These are phyloP conservation scores for Aureobasidium sp. DNA, from an alignment of 2,329 filamentous ascomycete species.

Conservation along the genomic window DNA sequence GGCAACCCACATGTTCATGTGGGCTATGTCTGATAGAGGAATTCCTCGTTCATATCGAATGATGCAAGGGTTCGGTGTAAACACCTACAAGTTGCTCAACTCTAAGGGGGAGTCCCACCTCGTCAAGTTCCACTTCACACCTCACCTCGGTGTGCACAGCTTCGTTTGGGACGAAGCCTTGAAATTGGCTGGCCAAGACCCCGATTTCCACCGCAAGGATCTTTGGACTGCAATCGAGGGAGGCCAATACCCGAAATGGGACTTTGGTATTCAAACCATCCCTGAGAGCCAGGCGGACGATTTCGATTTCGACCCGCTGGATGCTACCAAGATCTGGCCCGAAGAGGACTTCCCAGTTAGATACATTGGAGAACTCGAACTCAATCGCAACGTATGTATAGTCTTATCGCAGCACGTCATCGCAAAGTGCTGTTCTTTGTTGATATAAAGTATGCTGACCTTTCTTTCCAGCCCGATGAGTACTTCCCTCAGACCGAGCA, in stretches of 20 bases:
- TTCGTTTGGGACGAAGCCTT: conserved; percentile 74
- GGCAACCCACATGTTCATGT: conserved; percentile 72
- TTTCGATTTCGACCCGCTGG: conserved; percentile 75
- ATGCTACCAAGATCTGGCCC: conserved; percentile 81
- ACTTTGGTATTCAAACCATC: conserved; percentile 73
- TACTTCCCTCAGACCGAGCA: conserved; percentile 80
- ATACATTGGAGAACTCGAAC: conserved; percentile 71
- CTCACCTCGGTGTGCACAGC: conserved; percentile 67
- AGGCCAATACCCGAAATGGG: conserved; percentile 68
- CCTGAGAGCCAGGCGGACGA: conserved; percentile 64
- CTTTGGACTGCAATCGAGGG: conserved; percentile 66
- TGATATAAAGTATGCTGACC: not conserved
- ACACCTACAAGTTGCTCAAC: conserved; percentile 66
- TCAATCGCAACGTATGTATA: conserved; percentile 60
- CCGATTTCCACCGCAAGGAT: conserved; percentile 76
- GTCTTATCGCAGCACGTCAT: not conserved
- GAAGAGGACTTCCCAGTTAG: conserved; percentile 68
- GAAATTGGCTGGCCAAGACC: conserved; percentile 67
- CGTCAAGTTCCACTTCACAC: conserved; percentile 72
- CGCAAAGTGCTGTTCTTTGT: not conserved
- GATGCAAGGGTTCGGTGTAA: conserved; percentile 79
- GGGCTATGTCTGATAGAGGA: conserved; percentile 67
- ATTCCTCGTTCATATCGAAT: conserved; percentile 72
- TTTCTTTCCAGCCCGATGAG: conserved; percentile 48
- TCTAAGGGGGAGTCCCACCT: conserved; percentile 62